Percentiles rank a stretch among this genome's conserved stretches.
phyloP scores from a whole-genome alignment of 495 filamentous ascomycete genomes.

The Trichoderma reesei region DNA sequence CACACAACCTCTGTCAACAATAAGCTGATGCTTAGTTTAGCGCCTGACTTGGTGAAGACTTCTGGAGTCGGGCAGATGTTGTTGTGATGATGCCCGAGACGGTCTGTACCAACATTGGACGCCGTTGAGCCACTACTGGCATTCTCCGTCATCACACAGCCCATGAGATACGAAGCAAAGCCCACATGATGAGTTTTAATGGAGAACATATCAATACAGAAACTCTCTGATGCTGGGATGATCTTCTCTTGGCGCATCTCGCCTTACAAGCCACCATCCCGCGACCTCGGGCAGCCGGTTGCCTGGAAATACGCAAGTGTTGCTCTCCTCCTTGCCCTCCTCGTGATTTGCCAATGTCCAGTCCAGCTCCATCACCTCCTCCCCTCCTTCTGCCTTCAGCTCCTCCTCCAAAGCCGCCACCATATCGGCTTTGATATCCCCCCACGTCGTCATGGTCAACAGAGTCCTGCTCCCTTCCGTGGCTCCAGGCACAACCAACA shows the following conservation, averaged over 20 bases:
- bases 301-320: background rate
- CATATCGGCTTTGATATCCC: background rate
- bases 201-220: too few relatives aligned
- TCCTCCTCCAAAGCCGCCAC: background rate
- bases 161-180: too few relatives aligned
- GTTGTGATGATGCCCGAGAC: too few relatives aligned
- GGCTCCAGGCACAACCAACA: background rate
- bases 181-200: too few relatives aligned
- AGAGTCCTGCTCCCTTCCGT: background rate
- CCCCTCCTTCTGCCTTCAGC: background rate
- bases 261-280: background rate
- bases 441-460: constrained; percentile 5
- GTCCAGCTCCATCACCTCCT: background rate
- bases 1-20: too few relatives aligned
- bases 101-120: too few relatives aligned
- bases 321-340: background rate
- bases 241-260: background rate
- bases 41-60: too few relatives aligned
- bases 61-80: too few relatives aligned
- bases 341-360: background rate
- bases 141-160: too few relatives aligned
- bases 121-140: too few relatives aligned
- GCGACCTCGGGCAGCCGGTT: background rate
- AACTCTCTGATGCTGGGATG: background rate
- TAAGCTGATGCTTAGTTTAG: too few relatives aligned